Percentiles rank a stretch among this genome's conserved stretches.
Conservation (phyloP, 2,329 filamentous ascomycete genomes). For the Neofusicoccum kwambonambiense region DNA sequence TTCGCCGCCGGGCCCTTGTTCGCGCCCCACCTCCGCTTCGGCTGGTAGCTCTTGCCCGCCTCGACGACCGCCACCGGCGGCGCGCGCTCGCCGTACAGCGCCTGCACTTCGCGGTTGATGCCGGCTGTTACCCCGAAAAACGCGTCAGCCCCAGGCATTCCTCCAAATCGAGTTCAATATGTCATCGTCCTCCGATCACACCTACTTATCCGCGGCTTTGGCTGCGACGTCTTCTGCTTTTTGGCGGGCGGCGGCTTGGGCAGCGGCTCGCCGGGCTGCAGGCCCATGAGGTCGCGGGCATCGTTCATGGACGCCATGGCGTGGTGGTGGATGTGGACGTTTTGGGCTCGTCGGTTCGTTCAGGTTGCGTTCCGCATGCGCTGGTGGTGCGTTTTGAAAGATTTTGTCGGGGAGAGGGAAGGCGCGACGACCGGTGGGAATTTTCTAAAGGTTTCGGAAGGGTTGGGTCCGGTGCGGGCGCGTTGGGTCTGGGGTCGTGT, state of each 20-base stretch:
- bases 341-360: neutral
- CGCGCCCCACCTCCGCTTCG: slow-evolving; percentile 31
- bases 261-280: slow-evolving; percentile 16
- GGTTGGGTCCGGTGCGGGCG: neutral
- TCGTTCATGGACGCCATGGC: slow-evolving; percentile 24
- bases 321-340: neutral
- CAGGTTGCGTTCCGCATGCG: neutral
- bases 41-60: slow-evolving; percentile 40
- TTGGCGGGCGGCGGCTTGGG: slow-evolving; percentile 16
- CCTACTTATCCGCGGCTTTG: slow-evolving; percentile 11
- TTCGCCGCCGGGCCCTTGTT: slow-evolving; percentile 39
- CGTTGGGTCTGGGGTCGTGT: neutral
- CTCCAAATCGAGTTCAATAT: too few relatives aligned
- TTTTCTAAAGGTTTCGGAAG: too few relatives aligned
- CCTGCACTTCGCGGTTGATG: slow-evolving; percentile 41
- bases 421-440: too few relatives aligned
- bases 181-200: neutral
- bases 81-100: slow-evolving; percentile 41
- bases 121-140: slow-evolving; percentile 29
- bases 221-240: slow-evolving; percentile 17
- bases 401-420: too few relatives aligned
- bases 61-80: slow-evolving; percentile 42
- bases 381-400: neutral
- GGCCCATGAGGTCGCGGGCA: slow-evolving; percentile 23
- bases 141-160: neutral